A percentile compares a stretch with the other conserved stretches of the same genome.
Evolutionary conservation across 2,329 filamentous ascomycete genomes (phyloP).

Genomic region (Beauveria rudraprayagi): DNA sequence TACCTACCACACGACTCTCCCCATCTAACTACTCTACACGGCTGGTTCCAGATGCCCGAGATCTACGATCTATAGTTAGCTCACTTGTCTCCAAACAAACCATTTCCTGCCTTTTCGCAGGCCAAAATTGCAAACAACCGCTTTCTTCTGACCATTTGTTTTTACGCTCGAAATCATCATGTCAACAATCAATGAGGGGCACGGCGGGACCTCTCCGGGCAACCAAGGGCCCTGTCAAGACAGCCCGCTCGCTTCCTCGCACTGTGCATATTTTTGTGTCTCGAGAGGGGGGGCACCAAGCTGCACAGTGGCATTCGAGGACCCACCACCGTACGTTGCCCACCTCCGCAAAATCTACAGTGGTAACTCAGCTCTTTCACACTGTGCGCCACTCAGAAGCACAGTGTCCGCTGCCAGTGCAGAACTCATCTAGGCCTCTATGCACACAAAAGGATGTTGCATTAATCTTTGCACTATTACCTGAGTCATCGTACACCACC

Average conservation of each 20-base stretch:
- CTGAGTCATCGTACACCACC: background rate
- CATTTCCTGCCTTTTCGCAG: background rate
- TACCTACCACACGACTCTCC: background rate
- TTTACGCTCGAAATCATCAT: background rate
- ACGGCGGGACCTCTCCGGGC: conserved; percentile 5
- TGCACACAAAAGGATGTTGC: background rate
- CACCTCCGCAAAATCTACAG: too few relatives aligned
- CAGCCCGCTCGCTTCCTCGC: background rate
- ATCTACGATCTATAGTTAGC: background rate
- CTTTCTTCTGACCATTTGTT: background rate
- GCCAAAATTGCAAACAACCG: too few relatives aligned
- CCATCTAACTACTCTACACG: background rate
- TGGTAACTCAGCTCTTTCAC: background rate
- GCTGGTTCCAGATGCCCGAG: background rate
- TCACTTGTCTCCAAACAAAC: background rate
- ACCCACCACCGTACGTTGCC: too few relatives aligned
- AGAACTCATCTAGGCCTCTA: background rate
- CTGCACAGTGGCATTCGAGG: too few relatives aligned
- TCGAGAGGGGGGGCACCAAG: too few relatives aligned
- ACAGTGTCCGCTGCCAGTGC: background rate
- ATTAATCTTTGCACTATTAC: conserved; percentile 1
- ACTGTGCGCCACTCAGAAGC: background rate
- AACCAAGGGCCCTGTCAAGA: conserved; percentile 1
- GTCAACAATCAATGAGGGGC: conserved; percentile 10
- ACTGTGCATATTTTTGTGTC: background rate